These are phyloP conservation scores for Alternaria viburni DNA, from an alignment of 2,329 filamentous ascomycete species.

Conservation along the genomic window DNA sequence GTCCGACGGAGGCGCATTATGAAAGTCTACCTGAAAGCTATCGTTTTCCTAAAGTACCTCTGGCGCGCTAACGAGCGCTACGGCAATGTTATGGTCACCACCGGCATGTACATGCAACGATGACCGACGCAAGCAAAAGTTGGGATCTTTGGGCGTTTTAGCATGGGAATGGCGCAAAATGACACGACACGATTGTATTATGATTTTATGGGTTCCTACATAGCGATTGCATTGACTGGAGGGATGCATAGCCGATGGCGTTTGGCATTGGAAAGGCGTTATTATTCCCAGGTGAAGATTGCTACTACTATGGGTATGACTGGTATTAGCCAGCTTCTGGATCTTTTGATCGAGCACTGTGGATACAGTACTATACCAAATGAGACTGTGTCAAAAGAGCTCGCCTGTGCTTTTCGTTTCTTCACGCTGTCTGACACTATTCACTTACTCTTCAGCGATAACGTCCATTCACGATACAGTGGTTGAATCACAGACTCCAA, in stretches of 20 bases:
- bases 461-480: background rate
- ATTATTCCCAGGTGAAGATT: background rate
- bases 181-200: slow-evolving; percentile 1
- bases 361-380: background rate
- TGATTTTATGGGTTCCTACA: slow-evolving; percentile 1
- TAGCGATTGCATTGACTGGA: slow-evolving; percentile 1
- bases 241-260: slow-evolving; percentile 5
- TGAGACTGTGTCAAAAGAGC: background rate
- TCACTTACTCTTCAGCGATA: background rate
- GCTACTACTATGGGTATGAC: background rate
- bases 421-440: background rate
- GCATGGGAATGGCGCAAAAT: background rate
- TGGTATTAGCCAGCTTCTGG: background rate
- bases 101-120: slow-evolving; percentile 35
- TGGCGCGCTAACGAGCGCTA: slow-evolving; percentile 34
- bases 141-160: background rate
- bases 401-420: background rate
- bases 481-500: background rate
- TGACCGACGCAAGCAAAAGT: slow-evolving; percentile 7
- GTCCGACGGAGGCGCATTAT: slow-evolving; percentile 25
- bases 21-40: slow-evolving; percentile 31
- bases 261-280: slow-evolving; percentile 1
- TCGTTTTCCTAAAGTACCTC: slow-evolving; percentile 31
- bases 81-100: slow-evolving; percentile 33
- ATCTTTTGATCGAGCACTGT: background rate